Base-by-base conservation (phyloP, 768 basidiomycete species). In the Suillus weaverae region DNA sequence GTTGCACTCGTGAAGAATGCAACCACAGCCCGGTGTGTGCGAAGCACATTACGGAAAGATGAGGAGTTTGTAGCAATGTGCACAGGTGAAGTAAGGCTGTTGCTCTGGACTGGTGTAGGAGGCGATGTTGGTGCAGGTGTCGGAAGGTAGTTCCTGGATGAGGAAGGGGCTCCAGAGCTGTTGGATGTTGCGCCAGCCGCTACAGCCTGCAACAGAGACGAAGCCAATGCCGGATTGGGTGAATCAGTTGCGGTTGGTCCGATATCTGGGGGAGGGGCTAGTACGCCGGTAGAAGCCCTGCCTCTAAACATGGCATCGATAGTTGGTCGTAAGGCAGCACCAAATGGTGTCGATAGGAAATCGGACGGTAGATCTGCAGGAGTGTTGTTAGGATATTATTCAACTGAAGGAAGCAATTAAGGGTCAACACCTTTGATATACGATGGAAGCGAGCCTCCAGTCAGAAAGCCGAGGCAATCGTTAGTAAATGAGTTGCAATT, bases 401-500 rank as follows among this genome's bases (percentile, higher is more conserved):
- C 26, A 20, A 51, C 14, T 20, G 55, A 22, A 53, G 30, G 5
- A 2, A 14, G 8, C 16, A 57, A 43, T 22, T 13, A 53, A 36
- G 2, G 18, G 14, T 2, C 26, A 54, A 62, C 68, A 89, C 95
- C 90, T 78, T 86, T 91, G 67, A 98, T 92, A 76, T 87, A 94
- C 3, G 81, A 68, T 4, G 95, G 95, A 62, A 97, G 92, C 18
- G 86, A 86, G 4, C 83, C 83, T 35, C 95, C 94, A 0, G 93
- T 97, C 56, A 98, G 77, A 72, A 97, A 95, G 3, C 91, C 94
- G 39, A 94, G 78, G 64, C 88, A 88, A 68, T 97, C 94, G 65
- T 90, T 93, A 3, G 94, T 95, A 69, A 98, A 98, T 2, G 92
- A 91, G 75, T 98, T 98, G 76, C 95, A 97, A 71, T 97, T 97